These are phyloP conservation scores for Arthrocladium fulminans DNA, from an alignment of 2,329 filamentous ascomycete genomes.

Conservation along the genomic window DNA sequence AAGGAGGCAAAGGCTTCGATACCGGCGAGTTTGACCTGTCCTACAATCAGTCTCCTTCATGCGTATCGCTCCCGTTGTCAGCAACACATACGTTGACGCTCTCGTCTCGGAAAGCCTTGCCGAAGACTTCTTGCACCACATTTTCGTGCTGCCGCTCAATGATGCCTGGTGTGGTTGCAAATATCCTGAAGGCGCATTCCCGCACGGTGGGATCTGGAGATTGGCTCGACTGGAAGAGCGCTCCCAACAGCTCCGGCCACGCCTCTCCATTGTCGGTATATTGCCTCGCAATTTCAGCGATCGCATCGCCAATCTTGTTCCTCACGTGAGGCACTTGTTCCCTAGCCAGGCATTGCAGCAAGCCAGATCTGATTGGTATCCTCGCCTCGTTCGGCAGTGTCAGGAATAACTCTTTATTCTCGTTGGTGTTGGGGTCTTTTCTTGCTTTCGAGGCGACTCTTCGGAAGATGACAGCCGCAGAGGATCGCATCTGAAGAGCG, in stretches of 20 bases:
- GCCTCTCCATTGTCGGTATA: slow-evolving; percentile 79
- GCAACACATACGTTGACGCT: slow-evolving; percentile 57
- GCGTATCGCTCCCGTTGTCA: not conserved
- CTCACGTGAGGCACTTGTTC: slow-evolving; percentile 68
- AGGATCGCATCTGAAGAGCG: slow-evolving; percentile 64
- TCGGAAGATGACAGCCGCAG: slow-evolving; percentile 87
- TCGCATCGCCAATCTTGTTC: slow-evolving; percentile 96
- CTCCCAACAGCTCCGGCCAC: slow-evolving; percentile 82
- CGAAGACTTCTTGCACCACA: slow-evolving; percentile 78
- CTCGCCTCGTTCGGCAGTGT: slow-evolving; percentile 66
- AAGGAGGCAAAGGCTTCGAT: slow-evolving; percentile 97
- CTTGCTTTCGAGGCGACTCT: slow-evolving; percentile 82
- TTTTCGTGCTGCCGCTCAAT: slow-evolving; percentile 95
- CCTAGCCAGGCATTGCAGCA: slow-evolving; percentile 65
- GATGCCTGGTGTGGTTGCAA: slow-evolving; percentile 86
- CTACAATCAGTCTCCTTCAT: not conserved
- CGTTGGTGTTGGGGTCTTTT: slow-evolving; percentile 59
- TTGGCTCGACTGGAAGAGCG: slow-evolving; percentile 84
- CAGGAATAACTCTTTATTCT: slow-evolving; percentile 75
- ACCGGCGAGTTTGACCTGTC: slow-evolving; percentile 78
- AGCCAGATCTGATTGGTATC: slow-evolving; percentile 69
- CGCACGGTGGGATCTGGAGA: slow-evolving; percentile 73
- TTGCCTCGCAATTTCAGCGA: slow-evolving; percentile 89
- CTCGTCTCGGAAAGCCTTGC: slow-evolving; percentile 83
- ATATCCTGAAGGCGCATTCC: slow-evolving; percentile 89